Percentiles rank a stretch among this genome's conserved stretches.
Evolutionary conservation across 108 stramenopile species (phyloP).

Genomic region (Fragilaria radians): DNA sequence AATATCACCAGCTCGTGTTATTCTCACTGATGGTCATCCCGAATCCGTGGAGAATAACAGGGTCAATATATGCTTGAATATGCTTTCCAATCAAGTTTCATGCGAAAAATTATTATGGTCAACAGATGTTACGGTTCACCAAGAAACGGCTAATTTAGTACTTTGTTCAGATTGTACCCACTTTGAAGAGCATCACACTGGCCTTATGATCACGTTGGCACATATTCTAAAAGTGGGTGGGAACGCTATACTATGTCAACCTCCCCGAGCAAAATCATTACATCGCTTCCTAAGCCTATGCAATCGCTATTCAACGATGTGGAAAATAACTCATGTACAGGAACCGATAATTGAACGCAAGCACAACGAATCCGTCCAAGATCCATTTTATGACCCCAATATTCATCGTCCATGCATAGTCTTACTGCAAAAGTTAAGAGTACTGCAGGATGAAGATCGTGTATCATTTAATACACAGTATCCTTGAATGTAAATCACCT

Average conservation of each 20-base stretch:
- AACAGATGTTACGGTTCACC: neutral
- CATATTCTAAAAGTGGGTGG: conserved; percentile 49
- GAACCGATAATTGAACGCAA: conserved; percentile 17
- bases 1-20: conserved; percentile 23
- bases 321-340: neutral
- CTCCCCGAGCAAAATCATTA: conserved; percentile 54
- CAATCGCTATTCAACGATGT: conserved; percentile 6
- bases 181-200: conserved; percentile 76
- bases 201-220: conserved; percentile 42
- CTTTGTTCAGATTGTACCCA: conserved; percentile 74
- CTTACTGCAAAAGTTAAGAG: conserved; percentile 43
- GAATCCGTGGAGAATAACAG: conserved; percentile 59
- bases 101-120: conserved; percentile 1
- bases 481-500: no score
- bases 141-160: conserved; percentile 13
- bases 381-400: conserved; percentile 39
- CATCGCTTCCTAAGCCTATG: conserved; percentile 43
- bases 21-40: conserved; percentile 71
- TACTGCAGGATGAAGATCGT: conserved; percentile 36
- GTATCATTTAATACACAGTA: no score
- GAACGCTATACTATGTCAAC: conserved; percentile 63
- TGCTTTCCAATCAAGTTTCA: neutral
- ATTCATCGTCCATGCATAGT: conserved; percentile 55
- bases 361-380: conserved; percentile 1
- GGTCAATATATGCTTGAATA: conserved; percentile 19